A percentile compares a stretch with the other conserved stretches of the same genome.
Evolutionary conservation across 176 grass and related monocot genomes (phyloP).

Genomic region (Pharus latifolius): DNA sequence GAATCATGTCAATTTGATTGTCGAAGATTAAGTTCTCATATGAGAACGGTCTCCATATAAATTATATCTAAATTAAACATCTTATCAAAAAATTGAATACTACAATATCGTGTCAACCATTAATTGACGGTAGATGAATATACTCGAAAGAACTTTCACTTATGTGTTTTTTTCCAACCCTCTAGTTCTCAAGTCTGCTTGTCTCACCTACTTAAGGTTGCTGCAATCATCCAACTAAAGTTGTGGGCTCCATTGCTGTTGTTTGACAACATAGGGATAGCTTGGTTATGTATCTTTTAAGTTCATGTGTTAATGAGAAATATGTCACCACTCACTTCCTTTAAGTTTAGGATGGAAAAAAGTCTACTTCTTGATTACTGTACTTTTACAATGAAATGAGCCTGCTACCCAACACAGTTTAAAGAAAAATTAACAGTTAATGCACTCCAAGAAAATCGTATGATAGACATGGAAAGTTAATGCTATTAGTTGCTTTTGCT

Average conservation of each 20-base stretch:
- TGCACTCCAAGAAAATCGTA: background rate
- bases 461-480: background rate
- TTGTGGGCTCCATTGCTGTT: background rate
- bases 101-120: too few species aligned
- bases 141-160: background rate
- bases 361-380: background rate
- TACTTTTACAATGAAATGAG: too few species aligned
- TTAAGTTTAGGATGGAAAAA: background rate
- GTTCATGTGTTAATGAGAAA: background rate
- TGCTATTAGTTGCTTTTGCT: background rate
- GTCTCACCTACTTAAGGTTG: background rate
- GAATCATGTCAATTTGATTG: too few species aligned
- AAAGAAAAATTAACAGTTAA: background rate
- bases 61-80: background rate
- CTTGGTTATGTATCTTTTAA: background rate
- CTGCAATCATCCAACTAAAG: background rate
- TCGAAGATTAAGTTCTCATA: too few species aligned
- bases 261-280: background rate
- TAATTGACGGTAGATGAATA: slow-evolving; percentile 3
- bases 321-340: background rate
- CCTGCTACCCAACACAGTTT: background rate
- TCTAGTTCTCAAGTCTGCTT: background rate
- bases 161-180: background rate
- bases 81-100: background rate
- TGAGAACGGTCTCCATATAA: too few species aligned